phyloP scores from a whole-genome alignment of 306 rosid species.

The Glycine soja region DNA sequence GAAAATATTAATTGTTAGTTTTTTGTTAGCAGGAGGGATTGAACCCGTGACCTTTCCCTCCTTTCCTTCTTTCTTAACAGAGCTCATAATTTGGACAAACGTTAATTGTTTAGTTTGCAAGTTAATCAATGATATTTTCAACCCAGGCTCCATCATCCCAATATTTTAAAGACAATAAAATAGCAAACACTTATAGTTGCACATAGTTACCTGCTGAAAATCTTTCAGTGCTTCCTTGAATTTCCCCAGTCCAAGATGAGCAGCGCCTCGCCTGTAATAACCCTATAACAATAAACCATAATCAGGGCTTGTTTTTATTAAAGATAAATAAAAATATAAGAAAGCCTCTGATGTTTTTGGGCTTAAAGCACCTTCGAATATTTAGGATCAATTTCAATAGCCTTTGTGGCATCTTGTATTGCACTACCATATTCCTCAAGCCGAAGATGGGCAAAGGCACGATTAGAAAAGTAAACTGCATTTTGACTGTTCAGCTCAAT shows the following conservation, averaged over 20 bases:
- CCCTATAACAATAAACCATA: conserved; percentile 68
- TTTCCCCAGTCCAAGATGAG: conserved; percentile 92
- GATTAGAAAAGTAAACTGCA: conserved; percentile 95
- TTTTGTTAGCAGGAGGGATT: no score
- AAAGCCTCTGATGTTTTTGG: conserved; percentile 24
- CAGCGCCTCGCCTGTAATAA: conserved; percentile 94
- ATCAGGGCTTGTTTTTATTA: conserved; percentile 41
- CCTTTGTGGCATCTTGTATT: conserved; percentile 89
- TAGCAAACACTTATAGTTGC: conserved; percentile 13
- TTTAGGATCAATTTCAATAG: conserved; percentile 90
- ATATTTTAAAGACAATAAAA: conserved; percentile 9
- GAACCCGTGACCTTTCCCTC: no score
- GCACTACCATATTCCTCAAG: conserved; percentile 99
- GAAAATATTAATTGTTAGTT: no score
- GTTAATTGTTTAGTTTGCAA: no score
- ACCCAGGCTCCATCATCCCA: not conserved
- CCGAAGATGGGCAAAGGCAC: conserved; percentile 91
- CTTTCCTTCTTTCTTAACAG: no score
- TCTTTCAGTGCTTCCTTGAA: conserved; percentile 96
- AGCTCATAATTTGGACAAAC: no score
- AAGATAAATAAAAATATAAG: conserved; percentile 31
- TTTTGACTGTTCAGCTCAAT: conserved; percentile 75
- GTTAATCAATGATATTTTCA: not conserved
- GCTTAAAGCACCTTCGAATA: conserved; percentile 77
- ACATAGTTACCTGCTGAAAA: conserved; percentile 82